Evolutionary conservation across 192 early-diverging fungal genomes (phyloP).

Genomic region (Chytriomyces sp.): DNA sequence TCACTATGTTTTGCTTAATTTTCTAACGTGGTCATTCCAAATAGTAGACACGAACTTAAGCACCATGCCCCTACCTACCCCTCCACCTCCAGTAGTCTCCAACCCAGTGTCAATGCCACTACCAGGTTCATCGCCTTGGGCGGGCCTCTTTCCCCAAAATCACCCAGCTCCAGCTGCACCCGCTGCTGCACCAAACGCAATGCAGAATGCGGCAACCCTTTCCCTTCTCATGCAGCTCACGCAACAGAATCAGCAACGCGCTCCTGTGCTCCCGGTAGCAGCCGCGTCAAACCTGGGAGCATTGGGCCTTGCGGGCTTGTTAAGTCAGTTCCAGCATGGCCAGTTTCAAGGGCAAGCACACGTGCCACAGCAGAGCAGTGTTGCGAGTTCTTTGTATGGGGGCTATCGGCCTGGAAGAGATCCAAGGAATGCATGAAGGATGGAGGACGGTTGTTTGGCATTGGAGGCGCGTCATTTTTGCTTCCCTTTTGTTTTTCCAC

Average conservation of each 20-base stretch:
- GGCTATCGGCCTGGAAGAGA: too few species aligned
- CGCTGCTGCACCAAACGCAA: slow-evolving; percentile 3
- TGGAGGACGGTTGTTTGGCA: too few species aligned
- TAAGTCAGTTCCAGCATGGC: slow-evolving; percentile 23
- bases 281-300: not conserved
- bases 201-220: not conserved
- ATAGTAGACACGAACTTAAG: not conserved
- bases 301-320: slow-evolving; percentile 17
- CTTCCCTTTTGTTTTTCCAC: too few species aligned
- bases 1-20: not conserved
- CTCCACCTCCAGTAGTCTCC: not conserved
- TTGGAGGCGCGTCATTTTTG: too few species aligned
- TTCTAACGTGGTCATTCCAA: not conserved
- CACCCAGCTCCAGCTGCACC: not conserved
- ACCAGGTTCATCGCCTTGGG: not conserved
- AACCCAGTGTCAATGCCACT: not conserved
- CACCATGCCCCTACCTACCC: not conserved
- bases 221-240: slow-evolving; percentile 12
- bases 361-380: too few species aligned
- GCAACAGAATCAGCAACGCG: slow-evolving; percentile 6
- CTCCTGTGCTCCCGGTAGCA: not conserved
- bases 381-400: too few species aligned
- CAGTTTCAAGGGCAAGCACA: too few species aligned
- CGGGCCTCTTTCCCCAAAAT: not conserved
- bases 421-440: too few species aligned